phyloP scores from a whole-genome alignment of 768 basidiomycete genomes.

The Russula ochroleuca region DNA sequence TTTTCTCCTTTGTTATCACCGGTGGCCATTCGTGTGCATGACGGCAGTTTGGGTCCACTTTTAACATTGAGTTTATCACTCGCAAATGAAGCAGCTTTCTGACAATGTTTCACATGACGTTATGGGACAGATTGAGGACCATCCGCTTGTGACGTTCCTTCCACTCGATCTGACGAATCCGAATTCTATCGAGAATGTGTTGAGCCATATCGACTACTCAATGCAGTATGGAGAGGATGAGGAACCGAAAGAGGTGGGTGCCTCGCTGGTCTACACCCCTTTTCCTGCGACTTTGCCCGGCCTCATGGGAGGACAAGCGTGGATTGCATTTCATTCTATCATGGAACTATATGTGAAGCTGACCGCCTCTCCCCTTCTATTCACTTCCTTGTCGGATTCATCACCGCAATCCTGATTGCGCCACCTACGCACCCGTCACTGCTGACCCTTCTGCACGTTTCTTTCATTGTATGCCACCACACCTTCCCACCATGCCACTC shows the following conservation, averaged over 20 bases:
- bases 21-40: constrained; percentile 16
- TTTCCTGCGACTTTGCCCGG: constrained; percentile 6
- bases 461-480: background rate
- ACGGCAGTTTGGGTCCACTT: constrained; percentile 10
- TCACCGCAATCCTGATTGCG: constrained; percentile 15
- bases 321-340: constrained; percentile 18
- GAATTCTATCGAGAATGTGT: constrained; percentile 83
- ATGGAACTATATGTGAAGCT: constrained; percentile 15
- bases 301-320: constrained; percentile 10
- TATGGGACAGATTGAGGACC: constrained; percentile 87
- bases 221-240: constrained; percentile 99
- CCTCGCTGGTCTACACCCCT: constrained; percentile 8
- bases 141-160: constrained; percentile 94
- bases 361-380: constrained; percentile 14
- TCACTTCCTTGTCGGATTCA: constrained; percentile 1
- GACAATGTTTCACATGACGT: constrained; percentile 22
- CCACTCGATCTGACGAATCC: constrained; percentile 88
- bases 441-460: constrained; percentile 12
- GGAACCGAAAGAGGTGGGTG: constrained; percentile 84
- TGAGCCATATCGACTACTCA: constrained; percentile 95
- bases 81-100: constrained; percentile 13
- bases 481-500: constrained; percentile 3
- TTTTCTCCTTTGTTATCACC: constrained; percentile 6
- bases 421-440: constrained; percentile 15
- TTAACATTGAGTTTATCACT: constrained; percentile 3